These are phyloP conservation scores for Lachnellula cervina DNA, from an alignment of 2,329 filamentous ascomycete species.

Conservation along the genomic window DNA sequence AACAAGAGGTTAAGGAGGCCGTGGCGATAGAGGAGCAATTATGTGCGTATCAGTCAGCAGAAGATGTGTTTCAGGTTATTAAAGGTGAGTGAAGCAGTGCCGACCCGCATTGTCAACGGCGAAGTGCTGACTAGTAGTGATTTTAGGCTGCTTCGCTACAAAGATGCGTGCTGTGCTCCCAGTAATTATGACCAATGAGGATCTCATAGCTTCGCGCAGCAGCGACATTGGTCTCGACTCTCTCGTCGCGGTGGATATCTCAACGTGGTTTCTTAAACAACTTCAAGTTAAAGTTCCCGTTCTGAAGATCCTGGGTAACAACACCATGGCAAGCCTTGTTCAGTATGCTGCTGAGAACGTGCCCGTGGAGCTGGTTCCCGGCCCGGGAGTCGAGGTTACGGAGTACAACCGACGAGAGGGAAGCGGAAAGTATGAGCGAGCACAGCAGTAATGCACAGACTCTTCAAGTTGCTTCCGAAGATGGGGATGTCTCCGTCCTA, in stretches of 20 bases:
- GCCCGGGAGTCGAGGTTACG: neutral
- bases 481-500: too few species aligned
- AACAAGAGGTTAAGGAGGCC: neutral
- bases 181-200: neutral
- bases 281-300: constrained; percentile 41
- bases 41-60: neutral
- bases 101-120: neutral
- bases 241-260: constrained; percentile 7
- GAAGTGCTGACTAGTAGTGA: neutral
- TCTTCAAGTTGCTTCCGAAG: too few species aligned
- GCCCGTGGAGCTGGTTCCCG: neutral
- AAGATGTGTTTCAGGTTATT: neutral
- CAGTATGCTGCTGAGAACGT: neutral
- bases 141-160: neutral
- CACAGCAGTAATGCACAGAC: too few species aligned
- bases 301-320: constrained; percentile 39
- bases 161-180: neutral
- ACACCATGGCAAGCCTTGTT: neutral
- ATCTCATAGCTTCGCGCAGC: neutral
- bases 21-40: neutral
- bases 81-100: neutral
- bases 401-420: neutral
- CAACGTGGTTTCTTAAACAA: constrained; percentile 43
- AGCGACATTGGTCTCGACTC: constrained; percentile 32
- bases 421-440: too few species aligned